Evolutionary conservation across 306 rosid genomes (phyloP), one percentile per base, ranked within the genome.

Genomic region (Quercus rubra): DNA sequence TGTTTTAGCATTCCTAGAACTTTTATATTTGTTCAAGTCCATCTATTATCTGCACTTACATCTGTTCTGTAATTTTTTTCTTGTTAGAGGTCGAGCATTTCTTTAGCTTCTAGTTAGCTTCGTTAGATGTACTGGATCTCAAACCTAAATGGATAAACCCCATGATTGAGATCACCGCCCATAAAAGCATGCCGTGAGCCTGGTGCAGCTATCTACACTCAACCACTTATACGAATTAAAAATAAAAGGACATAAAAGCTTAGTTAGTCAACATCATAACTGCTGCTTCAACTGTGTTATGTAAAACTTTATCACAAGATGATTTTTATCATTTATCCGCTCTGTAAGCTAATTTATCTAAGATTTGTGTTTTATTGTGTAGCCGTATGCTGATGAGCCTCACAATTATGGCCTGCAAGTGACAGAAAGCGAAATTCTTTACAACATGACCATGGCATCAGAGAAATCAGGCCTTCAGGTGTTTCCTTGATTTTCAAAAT

Each of bases 391-490:
- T 61, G 91, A 87, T 21, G 94, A 90, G 66, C 96, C 96, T 63
- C 81, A 83, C 73, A 90, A 90, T 83, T 85, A 72, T 72, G 98
- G 98, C 70, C 66, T 89, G 54, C 91, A 83, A 87, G 83, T 88
- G 71, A 80, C 82, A 19, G 91, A 92, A 43, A 78, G 74, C 41
- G 93, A 86, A 75, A 80, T 64, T 79, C 97, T 94, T 84, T 71
- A 85, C 83, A 89, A 89, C 86, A 83, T 92, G 94, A 86, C 96
- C 46, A 54, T 85, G 83, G 87, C 85, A 23, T 85, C 97, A 8
- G 98, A 94, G 84, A 79, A 82, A 78, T 58, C 79, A 79, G 92
- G 92, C 77, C 94, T 94, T 56, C 98, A 94, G 97, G 96, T 94
- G 46, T 57, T 55, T 75, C 80, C 33, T 61, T 73, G 31, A 70